A percentile compares a stretch with the other conserved stretches of the same genome.
These are phyloP conservation scores for Saccharum hybrid DNA, from an alignment of 202 grass and related monocot species.

Conservation along the genomic window DNA sequence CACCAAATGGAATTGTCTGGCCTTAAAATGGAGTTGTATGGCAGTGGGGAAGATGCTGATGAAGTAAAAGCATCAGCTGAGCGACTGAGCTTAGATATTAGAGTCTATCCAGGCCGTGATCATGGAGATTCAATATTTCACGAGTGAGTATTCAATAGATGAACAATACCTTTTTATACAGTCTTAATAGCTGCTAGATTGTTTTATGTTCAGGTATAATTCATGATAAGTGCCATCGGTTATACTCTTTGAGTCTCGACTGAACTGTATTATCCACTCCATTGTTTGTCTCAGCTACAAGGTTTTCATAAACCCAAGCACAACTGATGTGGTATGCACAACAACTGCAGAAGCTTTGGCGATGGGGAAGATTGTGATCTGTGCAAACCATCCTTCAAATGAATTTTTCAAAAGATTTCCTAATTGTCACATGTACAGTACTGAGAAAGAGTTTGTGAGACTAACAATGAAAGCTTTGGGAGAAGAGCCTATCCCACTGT, in stretches of 20 bases:
- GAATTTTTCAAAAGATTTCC: conserved; percentile 95
- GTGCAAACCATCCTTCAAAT: conserved; percentile 86
- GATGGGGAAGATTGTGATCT: conserved; percentile 97
- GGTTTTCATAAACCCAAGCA: conserved; percentile 98
- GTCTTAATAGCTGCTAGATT: conserved; percentile 21
- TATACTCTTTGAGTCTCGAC: neutral
- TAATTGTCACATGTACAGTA: conserved; percentile 89
- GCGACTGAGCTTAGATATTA: conserved; percentile 68
- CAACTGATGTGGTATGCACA: conserved; percentile 93
- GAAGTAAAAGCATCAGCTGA: conserved; percentile 72
- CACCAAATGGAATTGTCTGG: conserved; percentile 67
- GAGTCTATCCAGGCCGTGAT: conserved; percentile 81
- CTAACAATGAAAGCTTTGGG: conserved; percentile 67
- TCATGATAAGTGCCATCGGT: conserved; percentile 25
- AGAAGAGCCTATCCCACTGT: conserved; percentile 66
- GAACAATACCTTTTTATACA: neutral
- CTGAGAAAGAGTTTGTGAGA: conserved; percentile 66
- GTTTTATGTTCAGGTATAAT: neutral
- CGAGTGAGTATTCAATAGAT: conserved; percentile 57
- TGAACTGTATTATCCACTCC: neutral
- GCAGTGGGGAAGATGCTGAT: conserved; percentile 86
- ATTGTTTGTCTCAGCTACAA: conserved; percentile 75
- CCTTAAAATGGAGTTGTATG: conserved; percentile 90
- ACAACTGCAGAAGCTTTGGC: conserved; percentile 94
- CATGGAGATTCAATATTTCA: conserved; percentile 93